Percentiles rank a stretch among this genome's conserved stretches.
Conservation (phyloP, 1,139 yeast species). For the Sugiyamaella pinicola region DNA sequence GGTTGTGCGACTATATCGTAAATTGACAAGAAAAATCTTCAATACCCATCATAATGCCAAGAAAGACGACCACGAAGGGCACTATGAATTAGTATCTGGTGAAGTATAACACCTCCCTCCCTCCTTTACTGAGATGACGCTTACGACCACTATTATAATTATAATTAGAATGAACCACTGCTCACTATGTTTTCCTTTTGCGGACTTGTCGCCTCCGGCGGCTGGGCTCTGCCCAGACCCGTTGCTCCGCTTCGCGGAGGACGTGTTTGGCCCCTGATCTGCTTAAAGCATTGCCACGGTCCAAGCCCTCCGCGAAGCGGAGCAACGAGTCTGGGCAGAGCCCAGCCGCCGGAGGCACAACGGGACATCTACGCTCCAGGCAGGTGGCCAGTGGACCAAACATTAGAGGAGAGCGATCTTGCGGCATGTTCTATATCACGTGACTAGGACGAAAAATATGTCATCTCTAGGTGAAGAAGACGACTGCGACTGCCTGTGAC, state of each 20-base stretch:
- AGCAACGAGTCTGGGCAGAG: too few relatives aligned
- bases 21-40: constrained; percentile 2
- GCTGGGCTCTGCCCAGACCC: background rate
- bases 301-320: too few relatives aligned
- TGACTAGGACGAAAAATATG: too few relatives aligned
- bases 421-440: too few relatives aligned
- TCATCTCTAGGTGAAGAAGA: too few relatives aligned
- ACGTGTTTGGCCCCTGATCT: too few relatives aligned
- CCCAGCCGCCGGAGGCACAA: too few relatives aligned
- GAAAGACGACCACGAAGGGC: constrained; percentile 11
- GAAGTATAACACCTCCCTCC: constrained; percentile 7
- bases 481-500: too few relatives aligned
- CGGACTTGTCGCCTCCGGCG: background rate
- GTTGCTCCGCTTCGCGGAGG: constrained; percentile 7
- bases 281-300: too few relatives aligned
- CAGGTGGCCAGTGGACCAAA: too few relatives aligned
- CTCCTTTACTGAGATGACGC: constrained; percentile 4
- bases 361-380: too few relatives aligned
- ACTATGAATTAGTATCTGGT: constrained; percentile 21
- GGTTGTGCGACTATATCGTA: constrained; percentile 14
- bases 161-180: constrained; percentile 11
- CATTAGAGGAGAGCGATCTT: too few relatives aligned
- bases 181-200: background rate
- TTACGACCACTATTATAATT: constrained; percentile 5
- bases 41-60: background rate